These are phyloP conservation scores for Amphirosellinia nigrospora DNA, from an alignment of 495 filamentous ascomycete species.

Conservation along the genomic window DNA sequence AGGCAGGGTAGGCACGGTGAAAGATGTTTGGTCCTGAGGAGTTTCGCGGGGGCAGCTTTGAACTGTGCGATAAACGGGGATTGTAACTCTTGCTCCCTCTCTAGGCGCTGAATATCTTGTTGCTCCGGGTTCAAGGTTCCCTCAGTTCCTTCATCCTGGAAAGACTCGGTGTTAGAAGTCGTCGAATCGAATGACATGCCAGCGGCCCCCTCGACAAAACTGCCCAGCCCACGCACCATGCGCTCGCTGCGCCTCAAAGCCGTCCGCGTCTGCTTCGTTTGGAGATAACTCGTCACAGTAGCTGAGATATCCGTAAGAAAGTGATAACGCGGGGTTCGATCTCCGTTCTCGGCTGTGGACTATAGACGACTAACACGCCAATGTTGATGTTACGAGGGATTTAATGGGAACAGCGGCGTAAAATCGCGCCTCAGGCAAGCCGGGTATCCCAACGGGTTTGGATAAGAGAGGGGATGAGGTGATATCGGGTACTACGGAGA, in stretches of 20 bases:
- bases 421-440: neutral
- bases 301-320: neutral
- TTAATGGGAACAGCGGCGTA: neutral
- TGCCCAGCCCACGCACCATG: neutral
- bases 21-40: neutral
- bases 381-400: neutral
- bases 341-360: neutral
- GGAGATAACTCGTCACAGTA: neutral
- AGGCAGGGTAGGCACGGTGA: neutral
- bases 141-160: neutral
- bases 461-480: neutral
- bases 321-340: neutral
- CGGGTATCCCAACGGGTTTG: neutral
- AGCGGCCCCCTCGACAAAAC: neutral
- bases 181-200: neutral
- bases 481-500: neutral
- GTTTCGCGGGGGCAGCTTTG: neutral
- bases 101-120: neutral
- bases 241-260: neutral
- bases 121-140: neutral
- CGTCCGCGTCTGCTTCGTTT: neutral
- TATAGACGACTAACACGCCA: neutral
- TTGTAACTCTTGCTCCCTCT: neutral
- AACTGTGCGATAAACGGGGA: neutral
- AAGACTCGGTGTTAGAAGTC: neutral